Evolutionary conservation across 2,329 filamentous ascomycete species (phyloP), one percentile per base, ranked within the genome.

Genomic region (Reticulascus tulasneorum): DNA sequence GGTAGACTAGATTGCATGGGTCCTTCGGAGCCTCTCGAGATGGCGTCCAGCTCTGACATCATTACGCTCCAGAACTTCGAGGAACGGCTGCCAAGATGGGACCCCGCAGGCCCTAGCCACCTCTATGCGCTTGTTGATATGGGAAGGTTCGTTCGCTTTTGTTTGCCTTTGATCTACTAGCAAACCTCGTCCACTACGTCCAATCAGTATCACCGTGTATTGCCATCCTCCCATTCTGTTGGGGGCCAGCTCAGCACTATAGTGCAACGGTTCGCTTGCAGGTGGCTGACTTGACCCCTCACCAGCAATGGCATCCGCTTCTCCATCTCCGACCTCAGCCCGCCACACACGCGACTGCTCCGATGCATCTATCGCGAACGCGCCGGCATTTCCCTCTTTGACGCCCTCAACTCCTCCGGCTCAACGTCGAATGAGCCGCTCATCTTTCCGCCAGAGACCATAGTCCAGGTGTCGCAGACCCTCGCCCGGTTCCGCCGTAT

Each of bases 221-320:
- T 42, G 30, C 37, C 34, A 35, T 18, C 12, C 21, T 29, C 28
- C 29, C 30, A 18, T 23, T 13, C 20, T 23, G 22, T 30, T 17
- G 9, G 13, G n/a, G 10, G 17, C 20, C 26, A 15, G 26, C 11
- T n/a, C 34, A 30, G 23, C 23, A n/a, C 23, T 29, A 13, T 23
- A 9, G 20, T 20, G 18, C 16, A 12, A 9, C 13, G 12, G 11
- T 13, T n/a, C 15, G 15, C 23, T 20, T 13, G 18, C 18, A n/a
- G 15, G 8, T 27, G 25, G 29, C 35, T 37, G 28, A 23, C 35
- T 25, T 23, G 34, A 28, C 34, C n/a, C 37, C 37, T 23, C 33
- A 27, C 16, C 18, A 87, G 88, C 68, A 96, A 95, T 67, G 90
- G 89, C 51, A 91, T 95, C 51, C 86, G 90, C 37, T 94, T 94